phyloP scores from a whole-genome alignment of 306 rosid genomes.

The Castanea sativa region DNA sequence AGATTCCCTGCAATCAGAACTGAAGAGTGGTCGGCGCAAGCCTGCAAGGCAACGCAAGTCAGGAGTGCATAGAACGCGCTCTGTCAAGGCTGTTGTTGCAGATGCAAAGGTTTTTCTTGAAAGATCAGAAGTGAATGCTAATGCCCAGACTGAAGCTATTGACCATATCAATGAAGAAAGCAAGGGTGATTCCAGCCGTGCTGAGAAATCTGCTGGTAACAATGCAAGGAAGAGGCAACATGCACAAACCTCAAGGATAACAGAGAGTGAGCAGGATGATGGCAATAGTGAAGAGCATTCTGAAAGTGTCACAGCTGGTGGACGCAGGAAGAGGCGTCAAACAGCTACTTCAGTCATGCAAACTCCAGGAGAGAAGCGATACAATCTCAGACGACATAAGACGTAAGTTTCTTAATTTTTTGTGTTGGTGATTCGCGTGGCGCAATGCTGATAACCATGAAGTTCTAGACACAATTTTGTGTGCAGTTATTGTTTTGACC shows the following conservation, averaged over 20 bases:
- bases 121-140: slow-evolving; percentile 35
- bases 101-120: slow-evolving; percentile 66
- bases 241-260: slow-evolving; percentile 46
- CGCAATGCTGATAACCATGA: slow-evolving; percentile 6
- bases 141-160: slow-evolving; percentile 31
- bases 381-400: slow-evolving; percentile 78
- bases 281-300: slow-evolving; percentile 73
- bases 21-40: slow-evolving; percentile 38
- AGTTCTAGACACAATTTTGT: not conserved
- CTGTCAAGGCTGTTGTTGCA: slow-evolving; percentile 74
- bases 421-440: slow-evolving; percentile 17
- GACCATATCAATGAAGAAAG: slow-evolving; percentile 39
- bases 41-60: slow-evolving; percentile 44
- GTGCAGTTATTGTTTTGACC: slow-evolving; percentile 2
- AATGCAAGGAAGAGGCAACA: slow-evolving; percentile 55
- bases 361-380: slow-evolving; percentile 61
- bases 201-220: slow-evolving; percentile 36
- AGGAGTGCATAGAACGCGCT: slow-evolving; percentile 60
- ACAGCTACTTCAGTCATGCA: slow-evolving; percentile 39
- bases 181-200: slow-evolving; percentile 45
- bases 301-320: slow-evolving; percentile 62
- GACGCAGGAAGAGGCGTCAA: slow-evolving; percentile 66
- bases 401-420: slow-evolving; percentile 58
- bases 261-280: slow-evolving; percentile 55
- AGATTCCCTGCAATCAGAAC: slow-evolving; percentile 71